Conservation (phyloP, 805 yeast species). For the Wickerhamomyces silvicola region DNA sequence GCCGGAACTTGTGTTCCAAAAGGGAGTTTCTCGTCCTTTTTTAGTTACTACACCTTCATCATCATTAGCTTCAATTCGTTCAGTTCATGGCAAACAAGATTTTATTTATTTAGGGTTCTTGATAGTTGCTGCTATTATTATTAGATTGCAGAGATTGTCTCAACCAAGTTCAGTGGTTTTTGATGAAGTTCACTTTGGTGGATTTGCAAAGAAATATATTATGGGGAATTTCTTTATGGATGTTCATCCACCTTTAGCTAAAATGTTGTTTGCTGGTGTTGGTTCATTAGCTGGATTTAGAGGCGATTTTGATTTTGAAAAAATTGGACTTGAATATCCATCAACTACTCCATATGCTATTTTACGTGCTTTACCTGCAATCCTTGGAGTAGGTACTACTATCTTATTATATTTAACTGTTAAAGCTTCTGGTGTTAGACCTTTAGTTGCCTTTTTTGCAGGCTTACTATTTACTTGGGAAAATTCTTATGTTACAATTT, state of each 20-base stretch:
- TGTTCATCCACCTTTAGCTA: slow-evolving; percentile 76
- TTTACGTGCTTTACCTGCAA: slow-evolving; percentile 68
- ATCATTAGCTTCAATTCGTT: slow-evolving; percentile 33
- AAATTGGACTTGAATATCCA: slow-evolving; percentile 63
- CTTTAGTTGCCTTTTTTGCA: slow-evolving; percentile 53
- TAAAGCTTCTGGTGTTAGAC: slow-evolving; percentile 65
- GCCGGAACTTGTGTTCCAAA: slow-evolving; percentile 38
- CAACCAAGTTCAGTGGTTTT: slow-evolving; percentile 80
- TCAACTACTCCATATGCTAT: slow-evolving; percentile 49
- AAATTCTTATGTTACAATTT: slow-evolving; percentile 62
- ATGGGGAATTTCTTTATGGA: slow-evolving; percentile 62
- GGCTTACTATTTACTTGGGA: slow-evolving; percentile 54
- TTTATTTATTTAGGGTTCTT: slow-evolving; percentile 35
- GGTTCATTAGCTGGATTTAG: slow-evolving; percentile 62
- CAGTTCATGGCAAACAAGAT: slow-evolving; percentile 33
- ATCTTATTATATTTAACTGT: slow-evolving; percentile 60
- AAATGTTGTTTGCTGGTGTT: slow-evolving; percentile 69
- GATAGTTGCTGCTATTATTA: slow-evolving; percentile 42
- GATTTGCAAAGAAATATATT: slow-evolving; percentile 83
- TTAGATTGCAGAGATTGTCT: slow-evolving; percentile 57
- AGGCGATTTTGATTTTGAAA: slow-evolving; percentile 62
- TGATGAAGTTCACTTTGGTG: slow-evolving; percentile 94
- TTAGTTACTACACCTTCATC: slow-evolving; percentile 45
- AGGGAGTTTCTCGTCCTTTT: slow-evolving; percentile 51
- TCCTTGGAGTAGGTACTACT: slow-evolving; percentile 63